phyloP scores from a whole-genome alignment of 495 filamentous ascomycete genomes.

The Bacidia rubella region DNA sequence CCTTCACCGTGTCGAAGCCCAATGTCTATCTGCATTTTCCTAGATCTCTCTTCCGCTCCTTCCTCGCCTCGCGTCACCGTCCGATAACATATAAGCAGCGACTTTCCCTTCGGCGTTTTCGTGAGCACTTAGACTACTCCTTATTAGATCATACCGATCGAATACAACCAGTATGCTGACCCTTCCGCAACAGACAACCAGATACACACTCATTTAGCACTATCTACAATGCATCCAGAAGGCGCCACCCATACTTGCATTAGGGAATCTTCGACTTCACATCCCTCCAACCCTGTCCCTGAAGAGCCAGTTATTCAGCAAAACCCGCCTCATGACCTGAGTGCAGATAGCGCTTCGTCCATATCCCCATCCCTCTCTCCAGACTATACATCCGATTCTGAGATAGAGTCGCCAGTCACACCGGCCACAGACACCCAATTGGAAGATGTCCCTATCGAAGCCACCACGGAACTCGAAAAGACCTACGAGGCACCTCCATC shows the following conservation, averaged over 20 bases:
- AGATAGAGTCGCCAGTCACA: constrained; percentile 34
- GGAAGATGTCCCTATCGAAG: constrained; percentile 23
- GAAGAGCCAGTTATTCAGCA: constrained; percentile 35
- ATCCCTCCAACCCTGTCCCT: constrained; percentile 44
- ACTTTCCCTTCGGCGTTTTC: background rate
- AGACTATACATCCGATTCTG: constrained; percentile 26
- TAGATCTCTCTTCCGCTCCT: background rate
- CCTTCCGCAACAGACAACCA: no score
- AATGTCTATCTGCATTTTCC: background rate
- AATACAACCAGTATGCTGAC: no score
- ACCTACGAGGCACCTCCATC: constrained; percentile 18
- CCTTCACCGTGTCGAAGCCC: background rate
- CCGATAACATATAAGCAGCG: background rate
- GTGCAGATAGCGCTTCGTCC: constrained; percentile 15
- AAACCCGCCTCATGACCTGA: constrained; percentile 10
- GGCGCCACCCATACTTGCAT: constrained; percentile 17
- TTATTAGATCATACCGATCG: no score
- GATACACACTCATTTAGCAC: no score
- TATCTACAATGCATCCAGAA: constrained; percentile 8
- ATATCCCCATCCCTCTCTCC: constrained; percentile 31
- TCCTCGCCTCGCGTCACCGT: background rate
- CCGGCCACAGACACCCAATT: constrained; percentile 38
- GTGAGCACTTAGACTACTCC: background rate
- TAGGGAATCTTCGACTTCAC: constrained; percentile 35
- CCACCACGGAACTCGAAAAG: constrained; percentile 25